Conservation (phyloP, 495 filamentous ascomycete genomes). For the Daldinia concentrica region DNA sequence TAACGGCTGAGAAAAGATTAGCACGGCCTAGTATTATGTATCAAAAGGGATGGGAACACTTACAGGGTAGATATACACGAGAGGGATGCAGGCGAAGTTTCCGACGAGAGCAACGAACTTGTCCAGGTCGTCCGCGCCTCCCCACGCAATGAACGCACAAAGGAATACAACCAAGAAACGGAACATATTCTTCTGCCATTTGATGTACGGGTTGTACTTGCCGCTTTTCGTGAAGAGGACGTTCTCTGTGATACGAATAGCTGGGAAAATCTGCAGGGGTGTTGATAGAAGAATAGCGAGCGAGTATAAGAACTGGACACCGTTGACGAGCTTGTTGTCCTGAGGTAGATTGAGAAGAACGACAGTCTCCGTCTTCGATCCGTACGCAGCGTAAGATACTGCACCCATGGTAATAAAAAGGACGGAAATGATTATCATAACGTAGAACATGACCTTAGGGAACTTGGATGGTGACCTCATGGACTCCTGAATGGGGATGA, state of each 20-base stretch:
- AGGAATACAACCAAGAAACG: conserved; percentile 89
- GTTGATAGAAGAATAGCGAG: conserved; percentile 93
- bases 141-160: conserved; percentile 89
- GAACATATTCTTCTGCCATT: conserved; percentile 98
- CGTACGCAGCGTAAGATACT: conserved; percentile 94
- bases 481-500: conserved; percentile 97
- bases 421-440: conserved; percentile 93
- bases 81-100: conserved; percentile 95
- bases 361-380: conserved; percentile 92
- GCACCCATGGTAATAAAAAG: conserved; percentile 93
- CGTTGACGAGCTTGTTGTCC: conserved; percentile 94
- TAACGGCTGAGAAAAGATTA: conserved; percentile 69
- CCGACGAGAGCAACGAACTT: conserved; percentile 97
- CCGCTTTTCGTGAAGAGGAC: conserved; percentile 76
- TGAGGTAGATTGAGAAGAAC: conserved; percentile 96
- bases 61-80: conserved; percentile 98
- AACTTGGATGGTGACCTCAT: conserved; percentile 92
- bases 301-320: conserved; percentile 93
- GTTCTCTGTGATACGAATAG: conserved; percentile 81
- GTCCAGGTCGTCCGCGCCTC: conserved; percentile 90
- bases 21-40: conserved; percentile 10
- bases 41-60: conserved; percentile 45
- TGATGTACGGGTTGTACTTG: conserved; percentile 95
- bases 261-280: conserved; percentile 94
- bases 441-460: conserved; percentile 80